Evolutionary conservation across 805 yeast genomes (phyloP).

Genomic region (Yarrowia sp.): DNA sequence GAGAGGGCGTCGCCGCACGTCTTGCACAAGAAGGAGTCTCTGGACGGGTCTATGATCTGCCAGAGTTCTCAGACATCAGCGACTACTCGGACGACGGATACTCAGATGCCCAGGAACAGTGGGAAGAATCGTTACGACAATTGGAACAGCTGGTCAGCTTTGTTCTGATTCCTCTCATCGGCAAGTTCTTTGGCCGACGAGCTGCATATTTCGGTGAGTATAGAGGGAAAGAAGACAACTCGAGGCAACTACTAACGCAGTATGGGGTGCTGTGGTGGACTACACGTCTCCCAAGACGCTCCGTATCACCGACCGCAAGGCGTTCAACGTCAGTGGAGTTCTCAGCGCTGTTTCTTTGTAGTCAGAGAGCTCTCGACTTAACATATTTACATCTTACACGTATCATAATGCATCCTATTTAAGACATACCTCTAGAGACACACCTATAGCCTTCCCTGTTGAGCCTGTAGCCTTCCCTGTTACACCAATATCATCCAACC

Average conservation of each 20-base stretch:
- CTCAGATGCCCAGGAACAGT: conserved; percentile 67
- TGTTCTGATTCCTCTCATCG: conserved; percentile 68
- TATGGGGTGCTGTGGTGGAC: conserved; percentile 34
- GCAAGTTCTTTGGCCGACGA: conserved; percentile 71
- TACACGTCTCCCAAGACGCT: conserved; percentile 12
- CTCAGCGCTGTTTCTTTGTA: conserved; percentile 6
- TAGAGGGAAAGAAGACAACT: neutral
- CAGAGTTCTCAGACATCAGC: conserved; percentile 41
- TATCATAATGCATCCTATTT: conserved; percentile 25
- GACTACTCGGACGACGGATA: conserved; percentile 40
- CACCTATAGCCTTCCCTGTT: too few relatives aligned
- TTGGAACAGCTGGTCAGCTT: conserved; percentile 60
- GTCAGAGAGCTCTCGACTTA: neutral
- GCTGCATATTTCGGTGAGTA: conserved; percentile 53
- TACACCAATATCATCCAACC: too few relatives aligned
- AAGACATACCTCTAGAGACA: neutral
- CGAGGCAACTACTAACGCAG: conserved; percentile 17
- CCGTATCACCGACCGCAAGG: conserved; percentile 4
- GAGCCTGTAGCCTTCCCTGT: too few relatives aligned
- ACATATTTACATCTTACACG: neutral
- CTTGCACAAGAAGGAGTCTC: conserved; percentile 9
- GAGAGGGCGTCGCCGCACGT: conserved; percentile 28
- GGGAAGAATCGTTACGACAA: conserved; percentile 74
- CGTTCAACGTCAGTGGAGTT: conserved; percentile 23
- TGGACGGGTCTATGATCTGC: conserved; percentile 36